Base-by-base conservation (phyloP, 2,329 filamentous ascomycete species). In the Aspergillus calidoustus region DNA sequence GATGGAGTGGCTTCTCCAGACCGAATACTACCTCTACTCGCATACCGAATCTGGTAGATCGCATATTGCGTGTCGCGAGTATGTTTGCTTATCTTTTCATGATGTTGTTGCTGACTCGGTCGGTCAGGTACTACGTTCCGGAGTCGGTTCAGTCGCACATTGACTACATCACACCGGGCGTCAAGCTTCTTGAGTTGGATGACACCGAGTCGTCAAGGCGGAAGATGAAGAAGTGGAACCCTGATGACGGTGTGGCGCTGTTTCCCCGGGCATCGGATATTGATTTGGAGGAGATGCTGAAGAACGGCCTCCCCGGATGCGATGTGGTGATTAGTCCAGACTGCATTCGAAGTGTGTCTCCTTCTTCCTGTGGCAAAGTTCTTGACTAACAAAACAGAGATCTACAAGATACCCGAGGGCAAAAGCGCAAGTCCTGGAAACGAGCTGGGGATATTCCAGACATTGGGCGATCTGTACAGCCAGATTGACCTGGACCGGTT, bases 81-180 rank as follows among this genome's bases (percentile, higher is more conserved):
- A 77, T 68, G 76, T n/a, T 7, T 7, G 13, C 34, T 31, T 17
- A 38, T 25, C 19, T 43, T 19, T 19, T 19, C 19, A 19, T 19
- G 28, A 25, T 1, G 23, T 28, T 62, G 7, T 34, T 22, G 11
- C 34, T 41, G 34, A 41, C 34, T 44, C 31, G 7, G 31, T 44
- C 31, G 7, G 31, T 15, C 9, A 73, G 71, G 66, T 85, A 85
- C 69, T 82, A 84, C 61, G 72, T 86, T 5, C 84, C 84, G 1
- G 74, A 76, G 30, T 69, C 80, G 46, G 65, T 86, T 15, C 77
- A 77, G 48, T 65, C 76, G 11, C 82, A 86, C 60, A 76, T 87
- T 55, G 84, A 87, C 72, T 86, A 86, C 69, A 80, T 87, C 43
- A 86, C 81, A 0, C 84, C 84, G 2, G 76, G 76, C 25, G 65